A percentile compares a stretch with the other conserved stretches of the same genome.
phyloP scores from a whole-genome alignment of 805 yeast species.

The Saturnispora silvae region DNA sequence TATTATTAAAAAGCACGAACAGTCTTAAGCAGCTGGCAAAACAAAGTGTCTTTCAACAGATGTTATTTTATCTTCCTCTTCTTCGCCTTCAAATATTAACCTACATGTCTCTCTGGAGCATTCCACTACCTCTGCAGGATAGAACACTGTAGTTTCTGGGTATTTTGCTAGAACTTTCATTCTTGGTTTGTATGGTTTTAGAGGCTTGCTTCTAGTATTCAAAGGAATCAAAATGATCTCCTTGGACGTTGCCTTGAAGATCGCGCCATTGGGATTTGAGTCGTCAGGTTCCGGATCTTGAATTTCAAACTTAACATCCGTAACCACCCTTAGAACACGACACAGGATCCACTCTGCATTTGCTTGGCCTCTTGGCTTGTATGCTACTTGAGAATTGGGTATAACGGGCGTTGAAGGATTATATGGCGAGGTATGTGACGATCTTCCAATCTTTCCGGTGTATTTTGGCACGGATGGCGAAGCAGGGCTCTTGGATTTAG shows the following conservation, averaged over 20 bases:
- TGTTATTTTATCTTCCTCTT: slow-evolving; percentile 90
- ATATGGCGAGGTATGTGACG: slow-evolving; percentile 14
- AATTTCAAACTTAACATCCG: slow-evolving; percentile 57
- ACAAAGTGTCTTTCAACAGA: slow-evolving; percentile 83
- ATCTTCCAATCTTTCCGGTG: slow-evolving; percentile 14
- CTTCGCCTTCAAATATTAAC: slow-evolving; percentile 90
- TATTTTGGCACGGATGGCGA: slow-evolving; percentile 11
- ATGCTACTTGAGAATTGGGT: slow-evolving; percentile 77
- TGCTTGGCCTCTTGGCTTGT: slow-evolving; percentile 50
- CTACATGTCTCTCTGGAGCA: slow-evolving; percentile 68
- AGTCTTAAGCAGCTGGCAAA: slow-evolving; percentile 36
- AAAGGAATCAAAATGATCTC: slow-evolving; percentile 65
- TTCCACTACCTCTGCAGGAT: slow-evolving; percentile 86
- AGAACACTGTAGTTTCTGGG: slow-evolving; percentile 96
- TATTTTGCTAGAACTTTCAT: slow-evolving; percentile 83
- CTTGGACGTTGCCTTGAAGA: slow-evolving; percentile 71
- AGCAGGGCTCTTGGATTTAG: slow-evolving; percentile 9
- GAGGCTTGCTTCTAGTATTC: slow-evolving; percentile 16
- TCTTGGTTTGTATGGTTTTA: slow-evolving; percentile 57
- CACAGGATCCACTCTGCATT: slow-evolving; percentile 95
- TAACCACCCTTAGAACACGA: slow-evolving; percentile 59
- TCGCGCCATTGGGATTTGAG: slow-evolving; percentile 74
- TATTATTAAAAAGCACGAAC: too few relatives aligned
- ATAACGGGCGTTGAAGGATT: slow-evolving; percentile 17
- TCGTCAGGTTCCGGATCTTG: slow-evolving; percentile 98